phyloP scores from a whole-genome alignment of 495 filamentous ascomycete genomes.

The Podospora fimiseda region DNA sequence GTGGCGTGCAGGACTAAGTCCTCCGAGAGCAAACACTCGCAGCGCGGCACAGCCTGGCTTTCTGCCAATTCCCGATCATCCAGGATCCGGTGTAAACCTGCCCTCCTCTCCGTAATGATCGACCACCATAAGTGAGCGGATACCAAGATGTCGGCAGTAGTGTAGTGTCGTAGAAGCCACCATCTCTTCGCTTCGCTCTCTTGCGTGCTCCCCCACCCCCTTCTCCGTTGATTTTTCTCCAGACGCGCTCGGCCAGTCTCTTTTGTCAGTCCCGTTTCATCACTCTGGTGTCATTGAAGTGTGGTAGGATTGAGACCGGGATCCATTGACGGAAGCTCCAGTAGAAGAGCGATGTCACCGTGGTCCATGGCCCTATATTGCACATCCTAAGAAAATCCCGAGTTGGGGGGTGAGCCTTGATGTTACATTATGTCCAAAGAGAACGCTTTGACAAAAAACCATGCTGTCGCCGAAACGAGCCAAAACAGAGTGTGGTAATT shows the following conservation, averaged over 20 bases:
- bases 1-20: neutral
- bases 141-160: too few species aligned
- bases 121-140: too few species aligned
- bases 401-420: neutral
- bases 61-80: neutral
- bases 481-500: neutral
- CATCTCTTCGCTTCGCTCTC: neutral
- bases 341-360: neutral
- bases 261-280: neutral
- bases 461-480: neutral
- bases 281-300: neutral
- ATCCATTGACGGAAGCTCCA: neutral
- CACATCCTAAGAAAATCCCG: slow-evolving; percentile 42
- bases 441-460: neutral
- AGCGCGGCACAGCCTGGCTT: neutral
- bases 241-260: neutral
- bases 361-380: slow-evolving; percentile 28
- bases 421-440: neutral
- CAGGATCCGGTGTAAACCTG: too few species aligned
- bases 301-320: neutral
- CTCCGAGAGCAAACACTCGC: neutral
- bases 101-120: too few species aligned
- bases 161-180: too few species aligned
- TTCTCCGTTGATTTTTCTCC: neutral
- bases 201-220: neutral